Conservation (phyloP, 768 basidiomycete genomes). For the Collybia mongolica region DNA sequence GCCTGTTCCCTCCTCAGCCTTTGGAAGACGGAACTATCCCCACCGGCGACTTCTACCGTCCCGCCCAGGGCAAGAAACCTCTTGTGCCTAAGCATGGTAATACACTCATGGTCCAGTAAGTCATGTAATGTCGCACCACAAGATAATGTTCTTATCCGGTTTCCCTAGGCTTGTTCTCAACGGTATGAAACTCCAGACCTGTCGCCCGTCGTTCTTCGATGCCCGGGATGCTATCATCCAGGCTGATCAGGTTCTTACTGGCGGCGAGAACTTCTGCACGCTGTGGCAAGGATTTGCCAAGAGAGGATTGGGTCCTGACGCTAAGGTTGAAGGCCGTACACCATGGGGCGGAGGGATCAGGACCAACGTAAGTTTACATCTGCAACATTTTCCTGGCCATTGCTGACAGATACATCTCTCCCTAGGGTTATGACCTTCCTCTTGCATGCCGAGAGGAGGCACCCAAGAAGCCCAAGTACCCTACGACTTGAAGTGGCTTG, state of each 20-base stretch:
- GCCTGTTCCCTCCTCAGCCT: slow-evolving; percentile 79
- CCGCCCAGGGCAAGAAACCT: slow-evolving; percentile 46
- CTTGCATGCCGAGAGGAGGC: slow-evolving; percentile 20
- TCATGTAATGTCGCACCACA: slow-evolving; percentile 13
- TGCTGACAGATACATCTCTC: slow-evolving; percentile 20
- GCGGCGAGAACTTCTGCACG: slow-evolving; percentile 88
- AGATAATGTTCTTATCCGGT: neutral
- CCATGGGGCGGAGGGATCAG: slow-evolving; percentile 95
- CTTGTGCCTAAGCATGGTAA: slow-evolving; percentile 92
- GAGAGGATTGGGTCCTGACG: slow-evolving; percentile 80
- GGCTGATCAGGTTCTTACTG: slow-evolving; percentile 87
- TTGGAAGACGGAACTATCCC: slow-evolving; percentile 63
- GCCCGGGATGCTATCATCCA: slow-evolving; percentile 89
- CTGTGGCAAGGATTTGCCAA: slow-evolving; percentile 85
- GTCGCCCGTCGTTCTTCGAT: slow-evolving; percentile 87
- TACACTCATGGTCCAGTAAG: slow-evolving; percentile 71
- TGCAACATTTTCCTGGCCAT: neutral
- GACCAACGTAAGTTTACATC: slow-evolving; percentile 45
- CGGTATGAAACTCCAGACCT: slow-evolving; percentile 95
- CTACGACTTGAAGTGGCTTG: too few relatives aligned
- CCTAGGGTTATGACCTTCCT: slow-evolving; percentile 9
- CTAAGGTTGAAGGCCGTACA: slow-evolving; percentile 68
- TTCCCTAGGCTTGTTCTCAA: slow-evolving; percentile 67
- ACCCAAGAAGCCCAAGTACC: neutral
- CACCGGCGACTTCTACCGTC: slow-evolving; percentile 73